phyloP scores from a whole-genome alignment of 768 basidiomycete genomes.

The Tylopilus sp. region DNA sequence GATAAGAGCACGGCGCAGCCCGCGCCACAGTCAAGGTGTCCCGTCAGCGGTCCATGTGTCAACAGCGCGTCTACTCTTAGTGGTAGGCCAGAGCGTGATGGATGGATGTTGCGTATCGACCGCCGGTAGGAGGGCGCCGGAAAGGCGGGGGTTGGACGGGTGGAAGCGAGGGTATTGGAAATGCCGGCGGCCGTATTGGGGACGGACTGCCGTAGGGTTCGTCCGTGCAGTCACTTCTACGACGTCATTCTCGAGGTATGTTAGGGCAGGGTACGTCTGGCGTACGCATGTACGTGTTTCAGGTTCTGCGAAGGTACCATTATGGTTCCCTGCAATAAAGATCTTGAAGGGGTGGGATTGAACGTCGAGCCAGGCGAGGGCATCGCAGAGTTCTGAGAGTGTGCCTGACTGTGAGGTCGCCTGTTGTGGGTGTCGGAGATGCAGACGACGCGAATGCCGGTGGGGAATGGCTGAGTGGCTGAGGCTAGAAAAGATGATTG shows the following conservation, averaged over 20 bases:
- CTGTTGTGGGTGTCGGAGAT: constrained; percentile 42
- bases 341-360: constrained; percentile 40
- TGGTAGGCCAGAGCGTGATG: constrained; percentile 31
- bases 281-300: constrained; percentile 14
- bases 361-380: constrained; percentile 30
- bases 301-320: constrained; percentile 25
- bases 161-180: constrained; percentile 12
- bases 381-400: constrained; percentile 26
- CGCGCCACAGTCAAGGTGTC: constrained; percentile 29
- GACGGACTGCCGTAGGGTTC: constrained; percentile 38
- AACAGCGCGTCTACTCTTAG: constrained; percentile 37
- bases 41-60: constrained; percentile 41
- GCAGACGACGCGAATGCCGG: constrained; percentile 35
- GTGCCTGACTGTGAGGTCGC: constrained; percentile 40
- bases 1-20: constrained; percentile 36
- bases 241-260: constrained; percentile 38
- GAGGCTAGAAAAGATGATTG: background rate
- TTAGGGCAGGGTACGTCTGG: constrained; percentile 26
- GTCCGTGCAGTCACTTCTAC: constrained; percentile 29
- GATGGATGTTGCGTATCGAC: constrained; percentile 1
- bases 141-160: background rate
- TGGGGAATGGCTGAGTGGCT: background rate
- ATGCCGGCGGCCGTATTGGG: constrained; percentile 27
- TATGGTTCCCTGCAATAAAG: constrained; percentile 45
- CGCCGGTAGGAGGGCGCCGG: background rate